Evolutionary conservation across 2,329 filamentous ascomycete species (phyloP).

Genomic region (Plenodomus tracheiphilus): DNA sequence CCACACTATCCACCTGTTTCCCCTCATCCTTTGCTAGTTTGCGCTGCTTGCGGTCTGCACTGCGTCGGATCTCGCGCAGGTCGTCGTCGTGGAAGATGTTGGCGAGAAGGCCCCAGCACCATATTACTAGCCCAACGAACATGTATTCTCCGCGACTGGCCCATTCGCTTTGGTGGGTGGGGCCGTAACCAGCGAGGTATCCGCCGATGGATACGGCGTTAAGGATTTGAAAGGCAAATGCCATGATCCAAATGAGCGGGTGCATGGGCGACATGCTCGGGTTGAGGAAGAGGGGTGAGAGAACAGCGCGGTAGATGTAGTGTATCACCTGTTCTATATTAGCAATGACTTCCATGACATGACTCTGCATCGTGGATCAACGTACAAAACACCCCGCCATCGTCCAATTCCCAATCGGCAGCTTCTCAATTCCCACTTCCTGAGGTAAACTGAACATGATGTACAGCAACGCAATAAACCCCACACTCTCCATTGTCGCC

Average conservation of each 20-base stretch:
- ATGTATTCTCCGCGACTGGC: slow-evolving; percentile 50
- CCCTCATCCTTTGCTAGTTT: slow-evolving; percentile 51
- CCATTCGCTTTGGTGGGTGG: slow-evolving; percentile 61
- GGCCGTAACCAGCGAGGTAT: slow-evolving; percentile 82
- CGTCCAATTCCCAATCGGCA: slow-evolving; percentile 79
- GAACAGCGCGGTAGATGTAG: slow-evolving; percentile 85
- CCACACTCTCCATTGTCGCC: slow-evolving; percentile 84
- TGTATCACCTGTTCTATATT: slow-evolving; percentile 65
- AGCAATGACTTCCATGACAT: slow-evolving; percentile 5
- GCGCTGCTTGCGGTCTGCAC: slow-evolving; percentile 64
- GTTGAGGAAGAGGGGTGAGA: slow-evolving; percentile 76
- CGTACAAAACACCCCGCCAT: slow-evolving; percentile 68
- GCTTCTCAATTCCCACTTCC: slow-evolving; percentile 56
- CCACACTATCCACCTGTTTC: slow-evolving; percentile 57
- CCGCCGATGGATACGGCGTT: slow-evolving; percentile 79
- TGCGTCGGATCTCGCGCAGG: slow-evolving; percentile 80
- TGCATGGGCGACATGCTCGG: slow-evolving; percentile 94
- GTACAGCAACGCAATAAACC: slow-evolving; percentile 77
- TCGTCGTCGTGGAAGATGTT: slow-evolving; percentile 93
- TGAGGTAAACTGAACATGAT: slow-evolving; percentile 70
- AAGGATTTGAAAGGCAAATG: slow-evolving; percentile 72
- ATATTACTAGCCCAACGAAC: slow-evolving; percentile 70
- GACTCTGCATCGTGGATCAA: slow-evolving; percentile 4
- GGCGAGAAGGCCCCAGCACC: slow-evolving; percentile 72
- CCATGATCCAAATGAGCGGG: slow-evolving; percentile 65